These are phyloP conservation scores for Phytophthora agathidicida DNA, from an alignment of 352 stramenopile species.

Conservation along the genomic window DNA sequence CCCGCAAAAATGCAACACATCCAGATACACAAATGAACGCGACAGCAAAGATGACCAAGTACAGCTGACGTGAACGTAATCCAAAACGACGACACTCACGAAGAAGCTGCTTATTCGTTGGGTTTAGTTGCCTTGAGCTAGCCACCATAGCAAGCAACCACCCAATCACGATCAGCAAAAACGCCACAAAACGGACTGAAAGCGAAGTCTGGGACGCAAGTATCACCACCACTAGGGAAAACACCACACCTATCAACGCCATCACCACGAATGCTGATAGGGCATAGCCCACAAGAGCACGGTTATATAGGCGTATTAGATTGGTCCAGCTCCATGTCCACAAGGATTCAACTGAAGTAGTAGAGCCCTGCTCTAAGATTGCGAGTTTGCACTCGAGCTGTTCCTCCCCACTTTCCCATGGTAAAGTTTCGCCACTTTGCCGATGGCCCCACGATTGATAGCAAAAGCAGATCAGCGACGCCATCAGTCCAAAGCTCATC, in stretches of 20 bases:
- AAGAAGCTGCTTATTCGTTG: constrained; percentile 45
- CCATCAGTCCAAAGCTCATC: constrained; percentile 46
- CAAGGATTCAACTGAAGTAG: constrained; percentile 17
- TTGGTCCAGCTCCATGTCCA: constrained; percentile 34
- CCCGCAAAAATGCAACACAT: constrained; percentile 68
- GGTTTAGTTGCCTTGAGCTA: constrained; percentile 49
- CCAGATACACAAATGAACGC: constrained; percentile 48
- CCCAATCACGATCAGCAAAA: constrained; percentile 49
- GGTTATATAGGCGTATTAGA: constrained; percentile 35
- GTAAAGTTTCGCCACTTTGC: neutral
- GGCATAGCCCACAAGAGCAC: constrained; percentile 31
- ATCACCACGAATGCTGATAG: constrained; percentile 36
- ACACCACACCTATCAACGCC: constrained; percentile 26
- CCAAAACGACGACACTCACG: constrained; percentile 37
- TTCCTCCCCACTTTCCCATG: neutral
- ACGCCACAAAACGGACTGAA: constrained; percentile 42
- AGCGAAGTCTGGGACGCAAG: constrained; percentile 35
- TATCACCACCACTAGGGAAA: constrained; percentile 36
- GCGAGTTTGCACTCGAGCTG: constrained; percentile 47
- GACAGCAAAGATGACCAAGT: constrained; percentile 33
- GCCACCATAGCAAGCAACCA: constrained; percentile 55
- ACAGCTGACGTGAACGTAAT: constrained; percentile 41
- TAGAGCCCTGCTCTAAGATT: constrained; percentile 20
- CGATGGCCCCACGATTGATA: constrained; percentile 49
- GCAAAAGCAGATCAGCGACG: constrained; percentile 49